Conservation (phyloP, 2,329 filamentous ascomycete species). For the Fusarium sambucinum region DNA sequence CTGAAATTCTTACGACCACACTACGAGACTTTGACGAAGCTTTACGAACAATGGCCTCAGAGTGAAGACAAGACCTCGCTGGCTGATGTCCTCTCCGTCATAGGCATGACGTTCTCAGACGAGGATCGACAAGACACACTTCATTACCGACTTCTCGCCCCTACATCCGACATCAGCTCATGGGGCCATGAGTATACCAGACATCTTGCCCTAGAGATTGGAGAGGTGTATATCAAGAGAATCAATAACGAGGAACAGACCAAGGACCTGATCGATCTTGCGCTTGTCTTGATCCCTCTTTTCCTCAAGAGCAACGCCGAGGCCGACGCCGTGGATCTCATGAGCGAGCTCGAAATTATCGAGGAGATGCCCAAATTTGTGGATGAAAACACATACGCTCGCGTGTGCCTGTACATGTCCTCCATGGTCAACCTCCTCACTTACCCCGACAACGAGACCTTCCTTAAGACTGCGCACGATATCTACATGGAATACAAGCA, state of each 20-base stretch:
- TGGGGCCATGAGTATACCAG: slow-evolving; percentile 99
- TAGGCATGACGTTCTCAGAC: slow-evolving; percentile 98
- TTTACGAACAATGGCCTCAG: slow-evolving; percentile 90
- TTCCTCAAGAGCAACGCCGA: slow-evolving; percentile 98
- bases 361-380: slow-evolving; percentile 89
- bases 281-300: slow-evolving; percentile 86
- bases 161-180: slow-evolving; percentile 90
- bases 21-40: slow-evolving; percentile 87
- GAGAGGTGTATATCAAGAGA: slow-evolving; percentile 90
- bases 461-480: slow-evolving; percentile 90
- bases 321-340: slow-evolving; percentile 94
- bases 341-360: slow-evolving; percentile 98
- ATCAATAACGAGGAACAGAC: slow-evolving; percentile 86
- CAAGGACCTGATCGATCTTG: slow-evolving; percentile 86
- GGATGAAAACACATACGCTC: slow-evolving; percentile 91
- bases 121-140: slow-evolving; percentile 96
- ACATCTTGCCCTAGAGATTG: slow-evolving; percentile 94
- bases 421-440: slow-evolving; percentile 98
- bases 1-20: slow-evolving; percentile 98
- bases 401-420: slow-evolving; percentile 97
- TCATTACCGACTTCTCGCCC: slow-evolving; percentile 92
- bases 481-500: slow-evolving; percentile 96
- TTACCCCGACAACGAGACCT: slow-evolving; percentile 96
- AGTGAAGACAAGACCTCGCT: slow-evolving; percentile 89
- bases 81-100: slow-evolving; percentile 95